phyloP scores from a whole-genome alignment of 2,329 filamentous ascomycete species.

The Penicillium sp. region DNA sequence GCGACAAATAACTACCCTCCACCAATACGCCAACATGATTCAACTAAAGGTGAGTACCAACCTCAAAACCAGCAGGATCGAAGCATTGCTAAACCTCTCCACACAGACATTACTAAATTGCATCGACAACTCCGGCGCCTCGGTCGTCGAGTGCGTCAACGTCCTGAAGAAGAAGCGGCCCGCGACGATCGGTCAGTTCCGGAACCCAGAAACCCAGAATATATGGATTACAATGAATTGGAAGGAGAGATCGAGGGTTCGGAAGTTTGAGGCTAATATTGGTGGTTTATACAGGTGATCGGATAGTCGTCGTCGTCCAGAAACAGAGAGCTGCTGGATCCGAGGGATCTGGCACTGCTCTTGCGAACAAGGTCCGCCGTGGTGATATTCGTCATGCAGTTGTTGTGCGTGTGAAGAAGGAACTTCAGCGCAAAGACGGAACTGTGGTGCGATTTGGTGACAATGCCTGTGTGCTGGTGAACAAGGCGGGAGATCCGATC shows the following conservation, averaged over 20 bases:
- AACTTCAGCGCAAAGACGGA: slow-evolving; percentile 82
- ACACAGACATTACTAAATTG: slow-evolving; percentile 91
- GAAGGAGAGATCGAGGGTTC: background rate
- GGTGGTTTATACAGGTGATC: slow-evolving; percentile 65
- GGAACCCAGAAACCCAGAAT: background rate
- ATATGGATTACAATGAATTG: background rate
- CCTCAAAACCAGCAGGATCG: background rate
- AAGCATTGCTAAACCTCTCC: background rate
- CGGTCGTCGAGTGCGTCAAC: slow-evolving; percentile 93
- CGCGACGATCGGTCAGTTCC: slow-evolving; percentile 76
- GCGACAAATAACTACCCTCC: slow-evolving; percentile 2
- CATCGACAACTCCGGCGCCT: slow-evolving; percentile 99
- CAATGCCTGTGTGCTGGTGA: slow-evolving; percentile 96
- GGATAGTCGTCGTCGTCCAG: slow-evolving; percentile 96
- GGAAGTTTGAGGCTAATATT: background rate
- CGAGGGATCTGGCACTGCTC: slow-evolving; percentile 70
- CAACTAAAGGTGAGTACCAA: slow-evolving; percentile 68
- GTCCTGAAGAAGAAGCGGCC: slow-evolving; percentile 84
- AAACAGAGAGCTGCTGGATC: slow-evolving; percentile 80
- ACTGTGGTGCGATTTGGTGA: slow-evolving; percentile 92
- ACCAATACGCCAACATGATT: slow-evolving; percentile 68
- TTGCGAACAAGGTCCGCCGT: slow-evolving; percentile 89
- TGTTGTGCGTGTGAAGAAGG: slow-evolving; percentile 86
- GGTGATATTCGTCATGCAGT: slow-evolving; percentile 97
- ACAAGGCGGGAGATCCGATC: slow-evolving; percentile 94